These are phyloP conservation scores for Pseudonectria foliicola DNA, from an alignment of 2,329 filamentous ascomycete genomes.

Conservation along the genomic window DNA sequence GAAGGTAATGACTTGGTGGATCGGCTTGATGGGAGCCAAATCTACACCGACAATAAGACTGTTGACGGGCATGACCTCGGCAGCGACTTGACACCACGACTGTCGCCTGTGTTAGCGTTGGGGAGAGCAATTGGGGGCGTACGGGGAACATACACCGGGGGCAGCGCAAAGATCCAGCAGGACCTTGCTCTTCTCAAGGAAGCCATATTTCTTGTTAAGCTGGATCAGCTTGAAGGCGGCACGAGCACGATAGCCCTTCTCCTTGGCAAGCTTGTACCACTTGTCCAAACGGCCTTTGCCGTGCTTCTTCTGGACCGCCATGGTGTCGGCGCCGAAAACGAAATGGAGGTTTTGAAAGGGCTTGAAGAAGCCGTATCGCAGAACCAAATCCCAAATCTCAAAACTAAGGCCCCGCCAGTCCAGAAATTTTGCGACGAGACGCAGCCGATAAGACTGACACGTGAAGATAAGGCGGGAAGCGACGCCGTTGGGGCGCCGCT, in stretches of 20 bases:
- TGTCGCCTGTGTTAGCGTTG: slow-evolving; percentile 31
- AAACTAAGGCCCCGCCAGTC: slow-evolving; percentile 18
- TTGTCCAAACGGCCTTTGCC: slow-evolving; percentile 98
- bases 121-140: not conserved
- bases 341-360: not conserved
- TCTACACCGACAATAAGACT: slow-evolving; percentile 93
- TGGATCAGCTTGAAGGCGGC: slow-evolving; percentile 98
- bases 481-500: not conserved
- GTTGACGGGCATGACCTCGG: slow-evolving; percentile 86
- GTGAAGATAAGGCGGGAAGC: slow-evolving; percentile 24
- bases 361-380: not conserved
- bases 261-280: slow-evolving; percentile 97
- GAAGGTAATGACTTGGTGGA: slow-evolving; percentile 89
- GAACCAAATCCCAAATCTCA: slow-evolving; percentile 6
- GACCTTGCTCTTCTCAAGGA: slow-evolving; percentile 94
- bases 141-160: slow-evolving; percentile 60
- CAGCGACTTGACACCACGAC: slow-evolving; percentile 95
- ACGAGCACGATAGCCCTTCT: slow-evolving; percentile 93
- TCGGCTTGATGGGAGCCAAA: slow-evolving; percentile 89
- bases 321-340: slow-evolving; percentile 30
- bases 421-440: slow-evolving; percentile 28
- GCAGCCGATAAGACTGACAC: slow-evolving; percentile 23
- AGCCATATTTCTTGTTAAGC: slow-evolving; percentile 98
- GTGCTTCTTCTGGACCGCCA: slow-evolving; percentile 99
- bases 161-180: slow-evolving; percentile 95